Evolutionary conservation across 2,329 filamentous ascomycete genomes (phyloP), one percentile per base, ranked within the genome.

Genomic region (Trichothecium roseum): DNA sequence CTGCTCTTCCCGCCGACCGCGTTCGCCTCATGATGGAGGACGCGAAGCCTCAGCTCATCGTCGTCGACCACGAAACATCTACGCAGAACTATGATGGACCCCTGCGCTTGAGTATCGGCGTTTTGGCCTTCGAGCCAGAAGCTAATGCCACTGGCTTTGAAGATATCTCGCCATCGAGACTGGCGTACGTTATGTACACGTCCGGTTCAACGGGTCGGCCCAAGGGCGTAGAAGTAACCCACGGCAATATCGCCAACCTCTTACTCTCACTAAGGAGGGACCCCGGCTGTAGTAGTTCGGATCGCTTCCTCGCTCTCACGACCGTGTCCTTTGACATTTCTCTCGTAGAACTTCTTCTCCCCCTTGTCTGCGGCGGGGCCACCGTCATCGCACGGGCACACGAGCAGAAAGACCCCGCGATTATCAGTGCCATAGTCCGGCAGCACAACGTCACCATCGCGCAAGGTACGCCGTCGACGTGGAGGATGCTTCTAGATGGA

Each of bases 151-250:
- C 22, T 16, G 20, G 14, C 3, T 6, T 10, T 31, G 3, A 7
- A 31, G n/a, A 10, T 16, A 10, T 12, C 12, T 31, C n/a, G 10
- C 29, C 13, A 7, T 7, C 29, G n/a, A 20, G 18, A 42, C 40
- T 53, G 4, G 49, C 48, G 8, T 54, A 53, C 41, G 42, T 61
- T 10, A 49, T 61, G 27, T 63, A 53, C 43, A 47, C 45, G 22
- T 44, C 48, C 30, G 41, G 51, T 14, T 43, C 45, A 17, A 49
- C 54, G 30, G 43, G 51, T 26, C 44, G 28, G 3, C 62, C 63
- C 2, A 66, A 66, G 39, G 62, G 62, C 4, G 55, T 64, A 14
- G 44, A 57, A 18, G 40, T 62, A 18, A 50, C 40, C 20, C 42
- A 43, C 18, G 41, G 37, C 26, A 34, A 33, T 12, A 32, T 41